A percentile compares a stretch with the other conserved stretches of the same genome.
These are phyloP conservation scores for Parascedosporium putredinis DNA, from an alignment of 2,329 filamentous ascomycete species.

Conservation along the genomic window DNA sequence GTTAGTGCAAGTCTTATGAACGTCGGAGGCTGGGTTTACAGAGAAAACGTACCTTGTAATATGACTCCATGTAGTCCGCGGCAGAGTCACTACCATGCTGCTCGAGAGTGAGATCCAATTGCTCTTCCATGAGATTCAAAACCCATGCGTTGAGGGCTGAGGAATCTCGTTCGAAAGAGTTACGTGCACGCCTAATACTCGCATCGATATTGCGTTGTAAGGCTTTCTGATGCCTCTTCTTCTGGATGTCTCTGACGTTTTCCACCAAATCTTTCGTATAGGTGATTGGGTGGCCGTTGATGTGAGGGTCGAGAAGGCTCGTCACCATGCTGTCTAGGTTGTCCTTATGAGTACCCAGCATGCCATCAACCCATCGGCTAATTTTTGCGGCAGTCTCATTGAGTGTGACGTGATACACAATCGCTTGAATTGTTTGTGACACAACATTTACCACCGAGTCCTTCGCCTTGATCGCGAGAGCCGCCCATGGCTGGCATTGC, in stretches of 20 bases:
- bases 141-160: too few relatives aligned
- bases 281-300: constrained; percentile 11
- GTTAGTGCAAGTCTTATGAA: too few relatives aligned
- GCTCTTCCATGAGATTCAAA: background rate
- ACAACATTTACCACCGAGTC: constrained; percentile 9
- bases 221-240: background rate
- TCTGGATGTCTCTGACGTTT: constrained; percentile 8
- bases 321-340: background rate
- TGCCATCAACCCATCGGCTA: background rate
- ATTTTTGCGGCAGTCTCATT: background rate
- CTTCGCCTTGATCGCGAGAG: constrained; percentile 7
- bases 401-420: background rate
- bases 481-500: constrained; percentile 12
- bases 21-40: too few relatives aligned
- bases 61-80: constrained; percentile 12
- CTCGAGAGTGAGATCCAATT: constrained; percentile 10
- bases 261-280: constrained; percentile 14
- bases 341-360: background rate
- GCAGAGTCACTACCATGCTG: constrained; percentile 14
- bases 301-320: constrained; percentile 5
- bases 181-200: too few relatives aligned
- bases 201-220: too few relatives aligned
- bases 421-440: background rate
- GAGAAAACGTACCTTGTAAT: constrained; percentile 17
- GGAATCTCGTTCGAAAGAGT: too few relatives aligned